Evolutionary conservation across 202 grass and related monocot genomes (phyloP), one percentile per base, ranked within the genome.

Genomic region (Digitaria exilis): DNA sequence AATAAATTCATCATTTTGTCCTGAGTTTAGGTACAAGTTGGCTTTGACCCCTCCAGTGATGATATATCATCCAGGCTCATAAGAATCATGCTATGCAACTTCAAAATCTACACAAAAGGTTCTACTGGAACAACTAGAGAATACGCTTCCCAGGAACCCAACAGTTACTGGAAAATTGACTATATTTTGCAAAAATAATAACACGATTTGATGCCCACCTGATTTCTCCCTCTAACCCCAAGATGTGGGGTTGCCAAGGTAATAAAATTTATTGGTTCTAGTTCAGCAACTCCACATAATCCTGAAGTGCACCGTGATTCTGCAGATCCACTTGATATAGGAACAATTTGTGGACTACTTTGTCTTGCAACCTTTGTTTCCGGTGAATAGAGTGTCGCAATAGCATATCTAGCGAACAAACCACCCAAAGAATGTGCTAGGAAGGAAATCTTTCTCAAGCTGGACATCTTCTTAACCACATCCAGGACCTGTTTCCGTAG

Each of bases 191-290:
- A 80, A 49, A 50, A 44, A 31, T 58, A 83, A 41, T 41, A 26
- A 11, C 1, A 30, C 12, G 37, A 80, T 46, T 52, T 44, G 44
- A 52, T 43, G 45, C 69, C 13, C 75, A 97, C 95, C 88, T 97
- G 95, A 75, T 89, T 94, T 87, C 92, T 97, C 51, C 95, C 95
- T 91, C 92, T 88, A 82, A 94, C 92, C 74, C 92, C 95, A 84
- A 97, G 92, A 89, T 97, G 95, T 81, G 95, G 95, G 61, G 95
- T 97, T 84, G 92, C 94, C 44, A 94, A 84, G 35, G 95, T 97
- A 88, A 97, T 89, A 78, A 97, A 97, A 82, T 86, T 94, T 44
- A 91, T 92, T 42, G 95, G 92, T 64, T 92, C 84, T 82, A 97
- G 82, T 70, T 84, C 92, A 78, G 81, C 88, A 86, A 97, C 91